Percentiles rank a stretch among this genome's conserved stretches.
Conservation (phyloP, 106 monocot species). For the Chionographis japonica region DNA sequence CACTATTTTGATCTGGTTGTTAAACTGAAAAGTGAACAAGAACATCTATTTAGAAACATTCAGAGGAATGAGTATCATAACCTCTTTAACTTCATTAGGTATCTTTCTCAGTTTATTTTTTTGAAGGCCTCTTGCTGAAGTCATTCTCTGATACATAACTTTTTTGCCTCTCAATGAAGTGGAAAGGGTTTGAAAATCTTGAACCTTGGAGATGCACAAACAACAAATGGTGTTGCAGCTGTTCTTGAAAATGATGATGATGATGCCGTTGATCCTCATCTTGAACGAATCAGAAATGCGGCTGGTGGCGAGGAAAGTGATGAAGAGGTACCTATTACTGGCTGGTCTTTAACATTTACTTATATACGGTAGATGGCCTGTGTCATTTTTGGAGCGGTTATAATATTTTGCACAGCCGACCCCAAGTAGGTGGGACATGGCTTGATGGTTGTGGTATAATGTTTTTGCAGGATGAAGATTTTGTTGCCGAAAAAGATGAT, state of each 20-base stretch:
- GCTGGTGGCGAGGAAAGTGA: slow-evolving; percentile 96
- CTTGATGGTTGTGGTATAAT: not conserved
- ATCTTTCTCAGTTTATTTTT: slow-evolving; percentile 1
- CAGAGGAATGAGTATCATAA: slow-evolving; percentile 97
- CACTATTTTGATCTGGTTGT: slow-evolving; percentile 99
- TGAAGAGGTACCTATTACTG: slow-evolving; percentile 57
- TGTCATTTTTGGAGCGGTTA: too few relatives aligned
- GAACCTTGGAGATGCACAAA: slow-evolving; percentile 74
- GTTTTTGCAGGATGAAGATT: slow-evolving; percentile 87
- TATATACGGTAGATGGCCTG: too few relatives aligned
- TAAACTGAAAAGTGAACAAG: slow-evolving; percentile 93
- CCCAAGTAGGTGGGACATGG: not conserved
- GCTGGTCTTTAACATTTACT: not conserved
- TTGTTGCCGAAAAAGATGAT: slow-evolving; percentile 96
- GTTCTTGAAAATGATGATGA: slow-evolving; percentile 68
- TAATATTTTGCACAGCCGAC: too few relatives aligned
- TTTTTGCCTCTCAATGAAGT: slow-evolving; percentile 31
- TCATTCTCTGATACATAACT: not conserved
- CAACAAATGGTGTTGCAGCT: slow-evolving; percentile 62
- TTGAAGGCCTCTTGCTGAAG: not conserved
- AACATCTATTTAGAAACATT: slow-evolving; percentile 95
- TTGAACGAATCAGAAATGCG: slow-evolving; percentile 76
- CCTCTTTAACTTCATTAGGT: slow-evolving; percentile 97
- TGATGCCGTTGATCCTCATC: slow-evolving; percentile 97
- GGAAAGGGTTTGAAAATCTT: slow-evolving; percentile 89